These are phyloP conservation scores for Aspergillus alliaceus DNA, from an alignment of 2,329 filamentous ascomycete genomes.

Conservation along the genomic window DNA sequence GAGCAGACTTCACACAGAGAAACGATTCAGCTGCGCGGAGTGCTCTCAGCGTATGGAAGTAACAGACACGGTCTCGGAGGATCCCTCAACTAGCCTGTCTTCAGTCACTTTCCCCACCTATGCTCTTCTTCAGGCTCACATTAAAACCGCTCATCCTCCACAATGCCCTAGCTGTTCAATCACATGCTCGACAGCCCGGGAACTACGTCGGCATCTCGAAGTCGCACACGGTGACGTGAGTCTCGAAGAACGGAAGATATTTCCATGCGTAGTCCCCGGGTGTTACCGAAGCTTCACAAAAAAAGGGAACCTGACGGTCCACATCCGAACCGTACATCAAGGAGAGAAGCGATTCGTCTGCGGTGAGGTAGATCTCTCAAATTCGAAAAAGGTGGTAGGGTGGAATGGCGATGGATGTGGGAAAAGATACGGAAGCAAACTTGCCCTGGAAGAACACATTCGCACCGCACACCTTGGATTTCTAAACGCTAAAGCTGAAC, in stretches of 20 bases:
- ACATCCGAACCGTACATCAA: conserved; percentile 75
- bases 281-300: conserved; percentile 80
- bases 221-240: conserved; percentile 65
- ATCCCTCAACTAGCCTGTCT: conserved; percentile 33
- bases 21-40: conserved; percentile 74
- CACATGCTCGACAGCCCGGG: conserved; percentile 64
- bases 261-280: conserved; percentile 64
- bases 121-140: conserved; percentile 69
- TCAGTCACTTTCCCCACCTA: conserved; percentile 69
- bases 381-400: conserved; percentile 56
- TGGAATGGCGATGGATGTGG: conserved; percentile 75
- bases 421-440: conserved; percentile 72
- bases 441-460: conserved; percentile 78
- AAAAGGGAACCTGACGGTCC: conserved; percentile 77
- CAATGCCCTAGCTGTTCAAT: conserved; percentile 73
- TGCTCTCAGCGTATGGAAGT: conserved; percentile 52
- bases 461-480: conserved; percentile 76
- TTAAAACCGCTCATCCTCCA: conserved; percentile 68
- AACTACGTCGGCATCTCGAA: conserved; percentile 76
- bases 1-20: conserved; percentile 66
- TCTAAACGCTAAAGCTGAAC: conserved; percentile 43
- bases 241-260: conserved; percentile 63
- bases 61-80: conserved; percentile 6
- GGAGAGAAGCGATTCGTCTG: conserved; percentile 75
- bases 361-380: conserved; percentile 63